phyloP scores from a whole-genome alignment of 2,329 filamentous ascomycete genomes.

The Fusarium annulatum region DNA sequence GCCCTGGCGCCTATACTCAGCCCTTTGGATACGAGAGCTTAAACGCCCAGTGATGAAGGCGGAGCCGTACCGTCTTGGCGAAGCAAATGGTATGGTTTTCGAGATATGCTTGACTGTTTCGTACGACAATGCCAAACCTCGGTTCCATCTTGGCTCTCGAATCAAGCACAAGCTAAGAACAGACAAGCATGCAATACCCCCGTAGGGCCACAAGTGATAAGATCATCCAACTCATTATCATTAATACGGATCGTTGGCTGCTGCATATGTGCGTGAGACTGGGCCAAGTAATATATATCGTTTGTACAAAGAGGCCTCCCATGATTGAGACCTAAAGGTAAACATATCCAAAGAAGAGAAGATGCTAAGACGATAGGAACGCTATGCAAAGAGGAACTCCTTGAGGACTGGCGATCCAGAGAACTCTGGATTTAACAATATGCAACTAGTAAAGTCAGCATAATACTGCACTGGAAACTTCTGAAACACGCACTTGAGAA shows the following conservation, averaged over 20 bases:
- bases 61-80: slow-evolving; percentile 19
- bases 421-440: slow-evolving; percentile 93
- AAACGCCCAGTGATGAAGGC: slow-evolving; percentile 14
- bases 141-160: slow-evolving; percentile 1
- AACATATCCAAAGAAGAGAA: slow-evolving; percentile 41
- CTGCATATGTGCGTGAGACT: slow-evolving; percentile 29
- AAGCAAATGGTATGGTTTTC: neutral
- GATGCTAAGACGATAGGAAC: slow-evolving; percentile 11
- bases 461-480: neutral
- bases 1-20: neutral
- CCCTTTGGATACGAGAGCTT: slow-evolving; percentile 5
- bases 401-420: slow-evolving; percentile 90
- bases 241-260: slow-evolving; percentile 33
- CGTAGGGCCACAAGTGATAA: neutral
- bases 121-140: slow-evolving; percentile 8
- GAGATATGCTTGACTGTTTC: neutral
- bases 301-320: slow-evolving; percentile 41
- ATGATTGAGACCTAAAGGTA: slow-evolving; percentile 14
- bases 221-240: slow-evolving; percentile 46
- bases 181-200: neutral
- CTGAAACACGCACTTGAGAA: slow-evolving; percentile 77
- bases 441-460: slow-evolving; percentile 69
- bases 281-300: slow-evolving; percentile 26
- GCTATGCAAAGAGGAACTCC: slow-evolving; percentile 82
- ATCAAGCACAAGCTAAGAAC: neutral